Evolutionary conservation across 2,329 filamentous ascomycete genomes (phyloP).

Genomic region (Colletotrichum spaethianum): DNA sequence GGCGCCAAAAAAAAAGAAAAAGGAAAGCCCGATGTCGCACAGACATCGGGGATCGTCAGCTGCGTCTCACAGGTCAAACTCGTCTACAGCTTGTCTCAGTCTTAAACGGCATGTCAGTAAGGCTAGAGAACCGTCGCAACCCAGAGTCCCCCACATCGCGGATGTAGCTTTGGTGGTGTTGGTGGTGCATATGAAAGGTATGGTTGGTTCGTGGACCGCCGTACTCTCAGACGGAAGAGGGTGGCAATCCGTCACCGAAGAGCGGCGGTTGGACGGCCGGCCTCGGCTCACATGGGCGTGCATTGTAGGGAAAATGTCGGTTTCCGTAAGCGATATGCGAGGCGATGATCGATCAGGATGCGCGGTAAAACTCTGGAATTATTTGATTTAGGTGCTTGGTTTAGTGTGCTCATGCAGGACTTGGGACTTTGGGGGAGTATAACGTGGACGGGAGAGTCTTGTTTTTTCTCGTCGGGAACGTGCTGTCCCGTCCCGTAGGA

Average conservation of each 20-base stretch:
- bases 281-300: conserved; percentile 1
- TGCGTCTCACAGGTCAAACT: not conserved
- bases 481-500: conserved; percentile 27
- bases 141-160: not conserved
- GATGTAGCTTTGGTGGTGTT: not conserved
- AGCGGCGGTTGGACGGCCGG: not conserved
- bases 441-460: not conserved
- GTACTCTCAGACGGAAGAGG: too few relatives aligned
- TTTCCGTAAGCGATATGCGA: not conserved
- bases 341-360: not conserved
- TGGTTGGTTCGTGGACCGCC: not conserved
- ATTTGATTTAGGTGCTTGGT: conserved; percentile 18
- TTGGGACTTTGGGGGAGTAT: not conserved
- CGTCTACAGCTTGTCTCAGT: not conserved
- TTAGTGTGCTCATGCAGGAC: not conserved
- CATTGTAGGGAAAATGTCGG: conserved; percentile 1
- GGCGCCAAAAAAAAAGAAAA: not conserved
- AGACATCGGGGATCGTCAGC: not conserved
- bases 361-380: not conserved
- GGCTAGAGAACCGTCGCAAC: not conserved
- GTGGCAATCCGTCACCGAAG: not conserved
- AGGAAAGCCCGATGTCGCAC: conserved; percentile 18
- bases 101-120: not conserved
- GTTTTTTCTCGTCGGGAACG: not conserved
- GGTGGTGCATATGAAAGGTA: not conserved